Conservation (phyloP, 768 basidiomycete species). For the Trametes gibbosa region DNA sequence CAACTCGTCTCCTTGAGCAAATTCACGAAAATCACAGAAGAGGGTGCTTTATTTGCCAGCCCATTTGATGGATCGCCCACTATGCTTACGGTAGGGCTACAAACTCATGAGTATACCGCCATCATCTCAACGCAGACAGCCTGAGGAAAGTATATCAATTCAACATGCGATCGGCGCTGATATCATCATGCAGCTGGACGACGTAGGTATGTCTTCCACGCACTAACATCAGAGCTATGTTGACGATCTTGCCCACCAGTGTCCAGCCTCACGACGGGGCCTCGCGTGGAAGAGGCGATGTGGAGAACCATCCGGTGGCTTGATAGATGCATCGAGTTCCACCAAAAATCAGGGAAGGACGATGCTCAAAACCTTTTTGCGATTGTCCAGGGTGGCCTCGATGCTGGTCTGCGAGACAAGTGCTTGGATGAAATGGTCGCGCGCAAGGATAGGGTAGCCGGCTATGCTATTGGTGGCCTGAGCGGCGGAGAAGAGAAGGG, state of each 20-base stretch:
- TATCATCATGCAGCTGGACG: slow-evolving; percentile 94
- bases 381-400: slow-evolving; percentile 87
- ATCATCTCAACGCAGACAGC: slow-evolving; percentile 39
- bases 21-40: slow-evolving; percentile 83
- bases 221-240: background rate
- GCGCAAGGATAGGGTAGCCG: slow-evolving; percentile 73
- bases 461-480: slow-evolving; percentile 87
- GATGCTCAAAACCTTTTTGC: slow-evolving; percentile 83
- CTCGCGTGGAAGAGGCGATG: slow-evolving; percentile 87
- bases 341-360: slow-evolving; percentile 63
- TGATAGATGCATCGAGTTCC: slow-evolving; percentile 79
- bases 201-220: slow-evolving; percentile 61
- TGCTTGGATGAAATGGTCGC: slow-evolving; percentile 83
- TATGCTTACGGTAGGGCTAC: slow-evolving; percentile 69
- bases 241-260: slow-evolving; percentile 39
- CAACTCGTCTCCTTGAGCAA: slow-evolving; percentile 83
- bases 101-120: background rate
- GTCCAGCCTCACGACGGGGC: slow-evolving; percentile 74
- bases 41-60: slow-evolving; percentile 82
- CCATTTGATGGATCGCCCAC: slow-evolving; percentile 87
- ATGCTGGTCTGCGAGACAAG: slow-evolving; percentile 63
- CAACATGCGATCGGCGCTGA: slow-evolving; percentile 91
- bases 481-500: slow-evolving; percentile 94
- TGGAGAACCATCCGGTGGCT: slow-evolving; percentile 86
- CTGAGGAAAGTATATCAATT: slow-evolving; percentile 88